Conservation (phyloP, 169 alveolate genomes). For the Eimeria sp. region DNA sequence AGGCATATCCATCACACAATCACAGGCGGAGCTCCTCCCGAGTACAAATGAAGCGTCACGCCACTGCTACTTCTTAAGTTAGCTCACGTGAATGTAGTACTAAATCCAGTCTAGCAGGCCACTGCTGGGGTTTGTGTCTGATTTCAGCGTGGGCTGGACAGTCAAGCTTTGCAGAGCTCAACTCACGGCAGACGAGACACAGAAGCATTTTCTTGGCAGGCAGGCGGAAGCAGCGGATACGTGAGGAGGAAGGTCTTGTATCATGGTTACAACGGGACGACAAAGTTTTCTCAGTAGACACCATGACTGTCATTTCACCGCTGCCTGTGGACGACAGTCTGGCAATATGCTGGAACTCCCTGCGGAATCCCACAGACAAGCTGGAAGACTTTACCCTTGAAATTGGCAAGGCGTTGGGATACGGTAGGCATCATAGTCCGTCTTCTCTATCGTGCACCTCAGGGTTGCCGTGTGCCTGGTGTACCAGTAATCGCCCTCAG, state of each 20-base stretch:
- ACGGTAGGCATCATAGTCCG: constrained; percentile 39
- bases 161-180: not conserved
- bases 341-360: constrained; percentile 74
- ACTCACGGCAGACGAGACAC: not conserved
- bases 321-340: not conserved
- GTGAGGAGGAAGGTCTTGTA: not conserved
- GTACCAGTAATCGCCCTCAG: not conserved
- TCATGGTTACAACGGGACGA: not conserved
- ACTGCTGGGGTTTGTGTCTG: not conserved
- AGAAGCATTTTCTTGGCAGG: not conserved
- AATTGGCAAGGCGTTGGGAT: constrained; percentile 55
- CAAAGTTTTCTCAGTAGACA: not conserved
- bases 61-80: not conserved
- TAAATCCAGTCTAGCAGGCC: not conserved
- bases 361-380: not conserved
- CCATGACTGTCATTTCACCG: constrained; percentile 32
- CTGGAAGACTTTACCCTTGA: constrained; percentile 72
- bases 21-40: not conserved
- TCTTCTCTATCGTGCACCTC: not conserved
- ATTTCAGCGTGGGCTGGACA: not conserved
- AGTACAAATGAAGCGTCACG: not conserved
- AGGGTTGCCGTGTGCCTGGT: not conserved
- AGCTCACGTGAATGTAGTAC: not conserved
- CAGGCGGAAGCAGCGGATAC: not conserved
- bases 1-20: not conserved